Base-by-base conservation (phyloP, 208 protist species). In the Leishmania lainsoni region DNA sequence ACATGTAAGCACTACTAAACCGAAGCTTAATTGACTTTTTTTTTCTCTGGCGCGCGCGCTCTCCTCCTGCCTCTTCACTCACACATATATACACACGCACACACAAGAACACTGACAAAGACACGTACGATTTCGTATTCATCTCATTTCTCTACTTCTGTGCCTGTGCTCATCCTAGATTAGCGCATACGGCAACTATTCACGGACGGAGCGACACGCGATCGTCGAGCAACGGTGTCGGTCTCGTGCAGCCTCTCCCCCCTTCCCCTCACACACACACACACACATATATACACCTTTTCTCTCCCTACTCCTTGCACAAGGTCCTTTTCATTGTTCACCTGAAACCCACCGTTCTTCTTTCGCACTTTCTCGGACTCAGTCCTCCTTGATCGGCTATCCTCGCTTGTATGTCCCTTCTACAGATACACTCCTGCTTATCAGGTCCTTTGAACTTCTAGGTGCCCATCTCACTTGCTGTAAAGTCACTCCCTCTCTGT, bases 1-100 rank as follows among this genome's bases (percentile, higher is more conserved):
- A 69, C 75, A 66, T 22, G 52, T 80, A 81, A 68, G 32, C 72
- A 59, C 58, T 77, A 49, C 75, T 78, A 45, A 2, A 45, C 22
- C 61, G 73, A 65, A 20, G 22, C 32, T 54, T 54, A 48, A 49
- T 71, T 22, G 45, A n/a, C 5, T 49, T 17, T 26, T 45, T 35
- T 12, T 26, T 32, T 42, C 29, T 54, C 12, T 74, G 56, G 56
- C 42, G 42, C 42, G 42, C 42, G 42, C n/a, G 22, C n/a, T 39
- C n/a, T 74, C 39, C 48, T 6, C 56, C 17, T 42, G 5, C 52
- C 42, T 51, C 52, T 39, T 14, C 63, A 32, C 32, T n/a, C 56
- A 16, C 29, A 12, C 56, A 12, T 65, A 58, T n/a, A 70, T 35
- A 70, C 35, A 45, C 65, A 14, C 39, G 32, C 39, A 45, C 66